Base-by-base conservation (phyloP, 139 green algal species). In the Tetradesmus lagerheimii region DNA sequence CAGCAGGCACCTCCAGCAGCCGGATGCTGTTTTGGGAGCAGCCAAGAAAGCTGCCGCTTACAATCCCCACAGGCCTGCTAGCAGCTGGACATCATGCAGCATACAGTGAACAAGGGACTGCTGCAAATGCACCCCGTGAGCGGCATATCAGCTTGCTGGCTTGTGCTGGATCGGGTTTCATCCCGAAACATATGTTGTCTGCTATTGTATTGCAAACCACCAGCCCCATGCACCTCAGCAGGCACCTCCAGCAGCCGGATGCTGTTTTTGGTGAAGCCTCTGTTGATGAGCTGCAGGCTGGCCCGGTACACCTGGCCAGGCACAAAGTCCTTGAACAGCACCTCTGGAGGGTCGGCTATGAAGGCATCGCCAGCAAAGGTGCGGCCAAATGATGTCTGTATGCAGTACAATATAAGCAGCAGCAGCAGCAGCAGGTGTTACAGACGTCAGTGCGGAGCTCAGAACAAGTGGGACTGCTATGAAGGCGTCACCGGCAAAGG, bases 321-420 rank as follows among this genome's bases (percentile, higher is more conserved):
- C 34, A 93, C 91, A 86, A 93, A 94, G 89, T 95, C 93, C 47
- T 92, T 93, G 93, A 97, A 97, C 64, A 93, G 64, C 31, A 95
- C 85, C 57, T 93, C 80, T 3, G 83, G 14, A 1, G 95, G 95
- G 15, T 92, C 93, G 25, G 93, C 67, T 38, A 95, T 92, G 89
- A 96, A 96, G 4, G 93, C 93, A 64, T 94, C 89, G 14, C 94
- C 93, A 27, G 74, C 77, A 89, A 96, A 95, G 35, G 91, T 83
- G 0, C 90, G 90, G 1, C 93, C 93, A 92, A 95, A 95, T 34
- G 94, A 91, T 0, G 91, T 89, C 92, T 95, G 92, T 35, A 29
- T 37, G 27, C 14, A 5, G 91, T n/a, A 67, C 9, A 18, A 53
- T 23, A 37, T 25, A 18, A 2, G 20, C 75, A 53, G 45, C 45